Base-by-base conservation (phyloP, 768 basidiomycete genomes). In the Chiua virens region DNA sequence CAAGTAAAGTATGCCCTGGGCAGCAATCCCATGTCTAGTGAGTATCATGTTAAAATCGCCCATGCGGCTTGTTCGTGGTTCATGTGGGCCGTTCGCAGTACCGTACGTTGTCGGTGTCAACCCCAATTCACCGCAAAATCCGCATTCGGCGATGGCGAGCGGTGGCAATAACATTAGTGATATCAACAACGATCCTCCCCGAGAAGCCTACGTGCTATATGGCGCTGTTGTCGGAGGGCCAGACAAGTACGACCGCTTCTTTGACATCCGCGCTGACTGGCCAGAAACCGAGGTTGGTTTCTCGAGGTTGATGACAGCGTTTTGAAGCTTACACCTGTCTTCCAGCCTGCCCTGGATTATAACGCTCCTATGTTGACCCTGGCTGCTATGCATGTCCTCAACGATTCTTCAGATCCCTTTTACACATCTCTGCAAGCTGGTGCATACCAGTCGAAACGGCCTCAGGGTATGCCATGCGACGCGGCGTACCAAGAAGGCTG, bases 181-280 rank as follows among this genome's bases (percentile, higher is more conserved):
- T 27, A 86, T 95, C 49, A 80, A 94, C 65, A 87, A 83, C 3
- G 77, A 77, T 41, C 94, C 93, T 2, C 73, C 71, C 10, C 70
- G 83, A 51, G 87, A 89, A 65, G 81, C 86, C 0, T 82, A 93
- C 65, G 76, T 89, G 2, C 69, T 97, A 9, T 95, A 93, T 61
- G 94, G 94, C 27, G 93, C 86, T 21, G 81, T 94, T 23, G 79
- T 96, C 14, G 95, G 95, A 39, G 95, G 94, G 27, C 94, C 94
- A 0, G 82, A 89, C 61, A 75, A 73, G 51, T 74, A 79, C 22
- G 94, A 90, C 64, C 75, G 77, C 22, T 97, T 80, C 71, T 95
- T 79, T 65, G 89, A 97, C 62, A 85, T 92, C 53, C 83, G 95
- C 35, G 85, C 79, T 50, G 92, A 96, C 65, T 96, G 92, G 89